Conservation (phyloP, 148 eudicot species). For the Camellia sinensis region DNA sequence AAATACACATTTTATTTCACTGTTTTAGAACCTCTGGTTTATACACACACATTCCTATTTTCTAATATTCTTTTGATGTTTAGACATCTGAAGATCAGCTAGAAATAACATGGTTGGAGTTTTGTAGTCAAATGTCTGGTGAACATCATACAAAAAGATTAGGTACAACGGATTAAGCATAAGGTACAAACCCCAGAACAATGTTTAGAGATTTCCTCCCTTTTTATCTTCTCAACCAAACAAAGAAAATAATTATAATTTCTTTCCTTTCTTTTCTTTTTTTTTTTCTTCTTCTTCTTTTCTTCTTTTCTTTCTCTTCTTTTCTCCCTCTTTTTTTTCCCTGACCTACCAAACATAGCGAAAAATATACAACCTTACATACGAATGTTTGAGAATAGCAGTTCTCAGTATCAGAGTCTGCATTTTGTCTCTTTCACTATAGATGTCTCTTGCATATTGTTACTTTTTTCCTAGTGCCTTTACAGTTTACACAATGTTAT, state of each 20-base stretch:
- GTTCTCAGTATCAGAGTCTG: background rate
- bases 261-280: background rate
- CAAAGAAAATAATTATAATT: too few relatives aligned
- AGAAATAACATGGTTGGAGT: too few relatives aligned
- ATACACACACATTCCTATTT: background rate
- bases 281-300: background rate
- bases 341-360: slow-evolving; percentile 1
- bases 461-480: slow-evolving; percentile 6
- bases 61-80: background rate
- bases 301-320: background rate
- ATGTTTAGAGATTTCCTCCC: background rate
- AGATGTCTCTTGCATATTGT: background rate
- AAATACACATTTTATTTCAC: background rate
- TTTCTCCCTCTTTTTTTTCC: background rate
- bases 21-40: background rate
- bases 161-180: background rate
- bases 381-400: background rate
- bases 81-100: background rate
- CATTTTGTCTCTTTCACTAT: background rate
- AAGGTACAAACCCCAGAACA: background rate
- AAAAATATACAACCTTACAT: background rate
- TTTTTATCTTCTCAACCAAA: background rate
- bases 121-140: too few relatives aligned
- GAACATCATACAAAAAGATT: background rate
- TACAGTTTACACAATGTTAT: background rate